Conservation (phyloP, 2,329 filamentous ascomycete species). For the Pezizomycotina sp. region DNA sequence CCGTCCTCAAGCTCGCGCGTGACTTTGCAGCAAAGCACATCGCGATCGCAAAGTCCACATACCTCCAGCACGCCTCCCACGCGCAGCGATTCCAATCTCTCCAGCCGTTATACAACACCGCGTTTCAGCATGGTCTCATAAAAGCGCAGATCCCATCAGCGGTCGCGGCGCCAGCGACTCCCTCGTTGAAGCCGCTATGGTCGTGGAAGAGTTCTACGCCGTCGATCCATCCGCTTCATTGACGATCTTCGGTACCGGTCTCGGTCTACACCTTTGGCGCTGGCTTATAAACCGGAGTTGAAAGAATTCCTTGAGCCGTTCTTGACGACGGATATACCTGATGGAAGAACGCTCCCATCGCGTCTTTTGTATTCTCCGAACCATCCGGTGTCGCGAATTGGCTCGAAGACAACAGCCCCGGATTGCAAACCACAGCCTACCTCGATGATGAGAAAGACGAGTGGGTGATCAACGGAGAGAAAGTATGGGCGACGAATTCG, state of each 20-base stretch:
- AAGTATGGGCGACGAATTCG: conserved; percentile 41
- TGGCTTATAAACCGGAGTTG: conserved; percentile 32
- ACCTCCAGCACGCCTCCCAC: too few species aligned
- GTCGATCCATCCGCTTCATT: conserved; percentile 36
- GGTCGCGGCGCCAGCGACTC: conserved; percentile 30
- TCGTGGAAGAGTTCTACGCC: conserved; percentile 39
- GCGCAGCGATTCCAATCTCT: too few species aligned
- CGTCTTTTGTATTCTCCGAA: conserved; percentile 38
- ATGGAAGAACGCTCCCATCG: conserved; percentile 36
- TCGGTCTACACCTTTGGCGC: conserved; percentile 38
- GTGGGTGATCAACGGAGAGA: conserved; percentile 40
- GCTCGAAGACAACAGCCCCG: conserved; percentile 36
- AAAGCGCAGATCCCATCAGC: conserved; percentile 34
- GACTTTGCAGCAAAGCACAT: too few species aligned
- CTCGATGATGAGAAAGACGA: conserved; percentile 36
- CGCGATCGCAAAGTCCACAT: too few species aligned
- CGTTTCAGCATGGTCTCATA: too few species aligned
- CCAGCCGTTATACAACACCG: too few species aligned
- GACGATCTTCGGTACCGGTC: conserved; percentile 37
- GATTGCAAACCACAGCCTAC: conserved; percentile 35
- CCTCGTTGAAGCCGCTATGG: conserved; percentile 35
- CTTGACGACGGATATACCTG: conserved; percentile 31
- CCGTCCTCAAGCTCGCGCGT: too few species aligned
- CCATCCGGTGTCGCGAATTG: conserved; percentile 39
- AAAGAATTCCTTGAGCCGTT: conserved; percentile 36